Conservation (phyloP, 2,329 filamentous ascomycete genomes). For the Colletotrichum gloeosporioides region DNA sequence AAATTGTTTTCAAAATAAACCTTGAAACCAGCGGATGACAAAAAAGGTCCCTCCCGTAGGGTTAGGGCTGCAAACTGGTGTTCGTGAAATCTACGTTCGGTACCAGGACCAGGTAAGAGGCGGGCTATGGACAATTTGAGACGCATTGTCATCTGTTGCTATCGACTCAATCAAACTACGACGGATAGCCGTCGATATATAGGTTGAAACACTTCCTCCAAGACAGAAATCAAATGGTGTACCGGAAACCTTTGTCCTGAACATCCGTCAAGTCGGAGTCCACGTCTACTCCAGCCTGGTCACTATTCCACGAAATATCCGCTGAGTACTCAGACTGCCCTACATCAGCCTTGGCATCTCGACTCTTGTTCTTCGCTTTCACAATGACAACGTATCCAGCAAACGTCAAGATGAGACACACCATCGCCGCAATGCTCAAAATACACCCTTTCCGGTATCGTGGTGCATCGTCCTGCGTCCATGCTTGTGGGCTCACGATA, state of each 20-base stretch:
- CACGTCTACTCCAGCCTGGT: not conserved
- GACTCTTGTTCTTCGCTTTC: not conserved
- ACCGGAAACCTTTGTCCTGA: constrained; percentile 28
- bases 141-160: not conserved
- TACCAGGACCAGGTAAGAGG: not conserved
- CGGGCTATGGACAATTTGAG: not conserved
- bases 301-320: not conserved
- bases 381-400: not conserved
- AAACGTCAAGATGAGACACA: constrained; percentile 12
- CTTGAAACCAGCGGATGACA: not conserved
- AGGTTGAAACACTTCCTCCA: rapidly evolving
- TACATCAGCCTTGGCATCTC: not conserved
- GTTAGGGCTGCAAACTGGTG: not conserved
- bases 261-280: constrained; percentile 27
- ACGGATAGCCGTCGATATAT: not conserved
- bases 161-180: not conserved
- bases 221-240: constrained; percentile 7
- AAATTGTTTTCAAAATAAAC: not conserved
- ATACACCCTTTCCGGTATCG: constrained; percentile 25
- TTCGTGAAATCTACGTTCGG: not conserved
- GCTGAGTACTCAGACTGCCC: not conserved
- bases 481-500: constrained; percentile 28
- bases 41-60: not conserved
- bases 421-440: constrained; percentile 23
- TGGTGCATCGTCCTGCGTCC: constrained; percentile 26